Evolutionary conservation across 1,284 basidiomycete genomes (phyloP).

Genomic region (Bjerkandera adusta): DNA sequence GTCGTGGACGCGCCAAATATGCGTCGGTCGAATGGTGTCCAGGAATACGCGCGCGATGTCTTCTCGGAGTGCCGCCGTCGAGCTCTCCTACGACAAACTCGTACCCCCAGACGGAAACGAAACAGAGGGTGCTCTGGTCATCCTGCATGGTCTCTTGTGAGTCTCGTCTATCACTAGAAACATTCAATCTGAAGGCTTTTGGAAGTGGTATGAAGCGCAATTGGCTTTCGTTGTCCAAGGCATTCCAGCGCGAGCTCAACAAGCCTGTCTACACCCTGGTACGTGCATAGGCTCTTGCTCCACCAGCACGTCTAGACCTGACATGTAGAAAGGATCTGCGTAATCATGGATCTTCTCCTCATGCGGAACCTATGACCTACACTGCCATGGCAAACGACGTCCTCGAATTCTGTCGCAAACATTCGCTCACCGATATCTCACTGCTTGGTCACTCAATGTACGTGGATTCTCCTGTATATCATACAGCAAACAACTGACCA

Average conservation of each 20-base stretch:
- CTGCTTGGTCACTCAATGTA: conserved; percentile 87
- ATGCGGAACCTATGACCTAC: conserved; percentile 70
- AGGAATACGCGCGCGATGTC: neutral
- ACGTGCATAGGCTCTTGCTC: conserved; percentile 22
- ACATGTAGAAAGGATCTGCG: conserved; percentile 61
- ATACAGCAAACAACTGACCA: neutral
- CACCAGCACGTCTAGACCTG: no score
- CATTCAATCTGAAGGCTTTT: neutral
- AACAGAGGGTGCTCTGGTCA: conserved; percentile 49
- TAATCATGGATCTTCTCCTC: conserved; percentile 82
- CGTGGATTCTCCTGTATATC: conserved; percentile 22
- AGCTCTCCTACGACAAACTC: conserved; percentile 42
- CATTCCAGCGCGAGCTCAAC: conserved; percentile 54
- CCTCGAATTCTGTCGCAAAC: conserved; percentile 52
- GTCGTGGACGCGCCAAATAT: no score
- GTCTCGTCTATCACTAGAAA: conserved; percentile 24
- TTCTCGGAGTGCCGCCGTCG: conserved; percentile 27
- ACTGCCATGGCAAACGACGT: conserved; percentile 72
- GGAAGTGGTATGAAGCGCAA: conserved; percentile 84
- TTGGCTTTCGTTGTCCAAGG: conserved; percentile 71
- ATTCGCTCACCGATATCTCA: conserved; percentile 56
- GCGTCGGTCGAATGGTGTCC: neutral
- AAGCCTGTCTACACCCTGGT: conserved; percentile 76
- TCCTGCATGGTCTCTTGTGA: conserved; percentile 70
- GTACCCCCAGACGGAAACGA: conserved; percentile 39